Conservation (phyloP, 2,329 filamentous ascomycete species). For the Huntiella abstrusa region DNA sequence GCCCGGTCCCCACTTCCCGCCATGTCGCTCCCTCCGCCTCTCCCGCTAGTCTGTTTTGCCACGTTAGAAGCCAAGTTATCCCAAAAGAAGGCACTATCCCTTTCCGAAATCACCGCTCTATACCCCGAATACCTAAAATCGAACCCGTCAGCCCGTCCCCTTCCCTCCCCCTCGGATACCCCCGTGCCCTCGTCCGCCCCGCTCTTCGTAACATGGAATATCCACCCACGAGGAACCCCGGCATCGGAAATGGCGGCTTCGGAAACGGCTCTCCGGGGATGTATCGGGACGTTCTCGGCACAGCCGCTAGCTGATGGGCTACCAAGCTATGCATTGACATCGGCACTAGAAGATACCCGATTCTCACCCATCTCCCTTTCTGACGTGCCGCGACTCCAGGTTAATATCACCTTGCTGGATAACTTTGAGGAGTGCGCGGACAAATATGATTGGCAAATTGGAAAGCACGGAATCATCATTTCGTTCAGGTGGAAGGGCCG, state of each 20-base stretch:
- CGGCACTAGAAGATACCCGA: constrained; percentile 45
- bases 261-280: constrained; percentile 60
- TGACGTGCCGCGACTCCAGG: constrained; percentile 41
- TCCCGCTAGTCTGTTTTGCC: neutral
- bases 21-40: neutral
- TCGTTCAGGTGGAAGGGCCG: constrained; percentile 57
- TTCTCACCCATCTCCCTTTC: constrained; percentile 34
- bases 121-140: constrained; percentile 27
- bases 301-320: constrained; percentile 57
- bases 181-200: constrained; percentile 18
- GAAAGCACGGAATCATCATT: constrained; percentile 72
- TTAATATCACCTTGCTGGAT: constrained; percentile 63
- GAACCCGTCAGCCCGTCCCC: constrained; percentile 11
- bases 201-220: constrained; percentile 15
- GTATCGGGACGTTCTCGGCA: constrained; percentile 84
- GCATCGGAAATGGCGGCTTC: constrained; percentile 17
- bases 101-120: constrained; percentile 50
- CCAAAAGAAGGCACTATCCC: constrained; percentile 13
- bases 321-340: constrained; percentile 63
- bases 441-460: constrained; percentile 70
- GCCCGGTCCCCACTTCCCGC: no score
- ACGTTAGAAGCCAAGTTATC: neutral
- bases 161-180: constrained; percentile 15
- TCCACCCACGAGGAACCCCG: neutral
- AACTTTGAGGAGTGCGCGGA: constrained; percentile 61